Evolutionary conservation across 2,329 filamentous ascomycete genomes (phyloP).

Genomic region (Lachnellula subtilissima): DNA sequence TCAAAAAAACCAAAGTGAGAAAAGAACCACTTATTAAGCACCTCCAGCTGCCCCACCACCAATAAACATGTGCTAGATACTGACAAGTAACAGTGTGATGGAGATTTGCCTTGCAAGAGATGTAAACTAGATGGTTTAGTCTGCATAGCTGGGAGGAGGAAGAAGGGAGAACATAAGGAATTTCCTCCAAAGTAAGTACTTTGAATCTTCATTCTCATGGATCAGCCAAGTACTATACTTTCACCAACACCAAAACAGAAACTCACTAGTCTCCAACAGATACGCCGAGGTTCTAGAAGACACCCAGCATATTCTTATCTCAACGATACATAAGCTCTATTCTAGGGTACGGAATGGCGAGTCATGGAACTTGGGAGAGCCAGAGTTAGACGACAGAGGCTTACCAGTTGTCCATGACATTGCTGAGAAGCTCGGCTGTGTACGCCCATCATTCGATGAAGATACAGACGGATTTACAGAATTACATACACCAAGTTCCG

Average conservation of each 20-base stretch:
- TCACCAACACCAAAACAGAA: background rate
- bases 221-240: background rate
- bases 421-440: background rate
- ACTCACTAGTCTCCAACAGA: background rate
- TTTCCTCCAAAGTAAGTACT: background rate
- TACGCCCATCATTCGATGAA: background rate
- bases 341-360: background rate
- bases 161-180: constrained; percentile 50
- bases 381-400: background rate
- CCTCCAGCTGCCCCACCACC: background rate
- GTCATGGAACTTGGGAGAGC: background rate
- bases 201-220: background rate
- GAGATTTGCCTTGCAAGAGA: constrained; percentile 59
- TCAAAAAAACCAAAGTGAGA: constrained; percentile 62
- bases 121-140: constrained; percentile 60
- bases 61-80: background rate
- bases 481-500: background rate
- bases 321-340: background rate
- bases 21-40: background rate
- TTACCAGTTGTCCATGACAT: background rate
- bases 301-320: background rate
- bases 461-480: background rate
- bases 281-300: background rate
- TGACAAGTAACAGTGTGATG: constrained; percentile 46
- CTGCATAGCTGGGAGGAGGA: constrained; percentile 56